Base-by-base conservation (phyloP, 2,329 filamentous ascomycete genomes). In the Talaromyces marneffei region DNA sequence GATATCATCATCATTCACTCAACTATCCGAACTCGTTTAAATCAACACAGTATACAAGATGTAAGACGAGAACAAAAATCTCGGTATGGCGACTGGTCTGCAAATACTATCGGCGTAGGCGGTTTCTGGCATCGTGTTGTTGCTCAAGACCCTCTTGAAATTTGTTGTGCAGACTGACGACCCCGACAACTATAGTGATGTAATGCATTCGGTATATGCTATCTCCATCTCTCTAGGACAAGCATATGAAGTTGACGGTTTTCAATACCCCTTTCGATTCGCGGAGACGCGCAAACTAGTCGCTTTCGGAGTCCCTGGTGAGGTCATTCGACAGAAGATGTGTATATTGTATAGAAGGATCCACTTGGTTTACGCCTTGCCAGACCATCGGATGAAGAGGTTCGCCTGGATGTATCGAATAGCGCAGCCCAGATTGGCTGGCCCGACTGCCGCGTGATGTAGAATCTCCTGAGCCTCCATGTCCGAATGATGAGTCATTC, bases 401-500 rank as follows among this genome's bases (percentile, higher is more conserved):
- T 37, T 4, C 33, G 12, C n/a, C 23, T 40, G 44, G 35, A 42
- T 31, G 16, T 33, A 20, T 29, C 50, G 29, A 25, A 39, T 20
- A 35, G 27, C 14, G 23, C 46, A 55, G 18, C 40, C 27, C 29
- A 4, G 10, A 35, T 25, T 46, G 27, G 29, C n/a, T 37, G 48
- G 27, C 8, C n/a, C 29, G 56, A n/a, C 25, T 42, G 55, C 39
- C 25, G 48, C 33, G 39, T 31, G 29, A 44, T 39, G 48, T 37
- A 33, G 55, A 57, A 23, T n/a, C 20, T 59, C 39, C 46, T 44
- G 46, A 25, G 20, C 25, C 52, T 58, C 62, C 50, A 52, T 35
- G 20, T 59, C 48, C 55, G 42, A 29, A 44, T 55, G 29, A 35
- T 46, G 59, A 33, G 29, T 87, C 84, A 88, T 87, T 87, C 89